Conservation (phyloP, 2,329 filamentous ascomycete species). For the Pseudocercospora crystallina region DNA sequence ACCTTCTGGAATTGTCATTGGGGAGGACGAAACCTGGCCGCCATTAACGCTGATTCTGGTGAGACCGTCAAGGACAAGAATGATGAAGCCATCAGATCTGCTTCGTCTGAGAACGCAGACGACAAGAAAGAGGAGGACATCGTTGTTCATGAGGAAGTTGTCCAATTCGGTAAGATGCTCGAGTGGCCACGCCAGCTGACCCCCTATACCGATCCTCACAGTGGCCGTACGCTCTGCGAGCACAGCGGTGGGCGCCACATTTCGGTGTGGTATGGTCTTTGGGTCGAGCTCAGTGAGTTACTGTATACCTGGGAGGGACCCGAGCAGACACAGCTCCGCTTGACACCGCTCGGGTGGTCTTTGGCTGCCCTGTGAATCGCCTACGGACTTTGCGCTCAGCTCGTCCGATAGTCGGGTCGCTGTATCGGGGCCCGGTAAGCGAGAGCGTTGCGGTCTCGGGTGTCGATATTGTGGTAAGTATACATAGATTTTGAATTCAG, state of each 20-base stretch:
- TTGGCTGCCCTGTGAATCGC: slow-evolving; percentile 14
- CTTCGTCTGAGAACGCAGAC: too few relatives aligned
- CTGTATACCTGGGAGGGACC: slow-evolving; percentile 29
- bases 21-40: slow-evolving; percentile 6
- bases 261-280: slow-evolving; percentile 31
- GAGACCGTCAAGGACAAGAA: too few relatives aligned
- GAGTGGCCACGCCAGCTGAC: slow-evolving; percentile 6
- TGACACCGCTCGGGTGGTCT: slow-evolving; percentile 43
- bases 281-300: slow-evolving; percentile 29
- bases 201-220: slow-evolving; percentile 20
- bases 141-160: too few relatives aligned
- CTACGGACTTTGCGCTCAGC: too few relatives aligned
- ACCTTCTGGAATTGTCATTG: slow-evolving; percentile 14
- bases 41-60: slow-evolving; percentile 3
- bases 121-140: too few relatives aligned
- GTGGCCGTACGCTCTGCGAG: slow-evolving; percentile 26
- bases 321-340: slow-evolving; percentile 26
- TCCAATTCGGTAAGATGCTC: too few relatives aligned
- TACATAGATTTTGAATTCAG: too few relatives aligned
- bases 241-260: slow-evolving; percentile 28
- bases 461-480: too few relatives aligned
- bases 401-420: too few relatives aligned
- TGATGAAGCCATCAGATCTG: too few relatives aligned
- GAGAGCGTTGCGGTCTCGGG: too few relatives aligned
- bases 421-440: too few relatives aligned